These are phyloP conservation scores for Aspergillus latus DNA, from an alignment of 2,329 filamentous ascomycete genomes.

Conservation along the genomic window DNA sequence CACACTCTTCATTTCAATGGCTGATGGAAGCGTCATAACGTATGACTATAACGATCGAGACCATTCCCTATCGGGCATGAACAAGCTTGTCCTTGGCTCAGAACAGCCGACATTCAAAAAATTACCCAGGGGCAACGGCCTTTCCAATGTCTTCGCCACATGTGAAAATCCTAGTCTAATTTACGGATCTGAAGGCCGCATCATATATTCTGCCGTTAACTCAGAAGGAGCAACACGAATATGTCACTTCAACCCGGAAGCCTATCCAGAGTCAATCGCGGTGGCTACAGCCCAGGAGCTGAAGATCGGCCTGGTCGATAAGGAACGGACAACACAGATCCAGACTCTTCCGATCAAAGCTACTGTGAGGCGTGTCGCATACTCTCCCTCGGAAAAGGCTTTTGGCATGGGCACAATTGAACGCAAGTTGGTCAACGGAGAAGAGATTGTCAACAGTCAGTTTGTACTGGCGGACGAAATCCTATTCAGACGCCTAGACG, in stretches of 20 bases:
- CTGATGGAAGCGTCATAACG: slow-evolving; percentile 86
- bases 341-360: slow-evolving; percentile 75
- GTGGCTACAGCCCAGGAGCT: slow-evolving; percentile 75
- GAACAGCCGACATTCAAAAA: slow-evolving; percentile 79
- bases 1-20: slow-evolving; percentile 84
- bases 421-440: slow-evolving; percentile 66
- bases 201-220: slow-evolving; percentile 91
- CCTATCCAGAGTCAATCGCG: slow-evolving; percentile 76
- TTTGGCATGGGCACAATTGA: slow-evolving; percentile 87
- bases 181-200: slow-evolving; percentile 80
- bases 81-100: slow-evolving; percentile 80
- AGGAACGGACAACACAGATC: slow-evolving; percentile 83
- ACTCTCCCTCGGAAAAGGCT: slow-evolving; percentile 73
- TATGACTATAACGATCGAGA: slow-evolving; percentile 67
- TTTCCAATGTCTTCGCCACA: slow-evolving; percentile 84
- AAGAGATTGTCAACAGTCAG: slow-evolving; percentile 74
- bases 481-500: slow-evolving; percentile 74
- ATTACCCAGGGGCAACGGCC: slow-evolving; percentile 64
- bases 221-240: slow-evolving; percentile 81
- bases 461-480: slow-evolving; percentile 91
- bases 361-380: slow-evolving; percentile 82
- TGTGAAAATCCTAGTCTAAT: slow-evolving; percentile 94
- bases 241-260: slow-evolving; percentile 76
- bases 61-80: slow-evolving; percentile 68
- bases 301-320: slow-evolving; percentile 78